Percentiles rank a stretch among this genome's conserved stretches.
These are phyloP conservation scores for Saraca asoca DNA, from an alignment of 331 rosid species.

Conservation along the genomic window DNA sequence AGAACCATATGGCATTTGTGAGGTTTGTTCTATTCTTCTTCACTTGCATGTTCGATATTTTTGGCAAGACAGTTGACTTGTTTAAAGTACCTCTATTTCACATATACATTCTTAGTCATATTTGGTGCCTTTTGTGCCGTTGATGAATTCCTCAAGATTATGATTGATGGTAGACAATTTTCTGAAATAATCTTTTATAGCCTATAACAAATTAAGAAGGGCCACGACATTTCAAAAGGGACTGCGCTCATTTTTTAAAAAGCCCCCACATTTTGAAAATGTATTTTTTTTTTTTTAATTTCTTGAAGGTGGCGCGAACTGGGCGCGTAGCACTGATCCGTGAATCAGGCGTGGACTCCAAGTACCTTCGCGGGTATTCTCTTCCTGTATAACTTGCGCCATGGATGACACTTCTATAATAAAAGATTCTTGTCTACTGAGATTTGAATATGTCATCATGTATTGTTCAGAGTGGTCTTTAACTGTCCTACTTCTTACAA, in stretches of 20 bases:
- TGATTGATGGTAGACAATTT: not conserved
- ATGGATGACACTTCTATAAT: not conserved
- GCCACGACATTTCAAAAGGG: too few relatives aligned
- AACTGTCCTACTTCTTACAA: too few relatives aligned
- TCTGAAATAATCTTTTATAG: not conserved
- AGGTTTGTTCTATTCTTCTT: conserved; percentile 61
- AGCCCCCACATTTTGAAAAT: not conserved
- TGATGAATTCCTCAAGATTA: not conserved
- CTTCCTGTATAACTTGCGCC: conserved; percentile 52
- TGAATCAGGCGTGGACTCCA: conserved; percentile 88
- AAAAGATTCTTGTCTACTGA: too few relatives aligned
- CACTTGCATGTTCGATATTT: conserved; percentile 21
- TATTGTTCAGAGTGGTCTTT: too few relatives aligned
- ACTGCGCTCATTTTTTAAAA: too few relatives aligned
- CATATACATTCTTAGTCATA: not conserved
- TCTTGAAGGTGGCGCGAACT: conserved; percentile 85
- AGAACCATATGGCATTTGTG: conserved; percentile 95
- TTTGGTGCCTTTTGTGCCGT: conserved; percentile 12
- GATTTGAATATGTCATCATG: too few relatives aligned
- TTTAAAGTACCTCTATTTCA: not conserved
- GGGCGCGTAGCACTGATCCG: conserved; percentile 84
- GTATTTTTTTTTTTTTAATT: not conserved
- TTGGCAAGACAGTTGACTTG: conserved; percentile 12
- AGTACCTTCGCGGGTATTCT: conserved; percentile 82
- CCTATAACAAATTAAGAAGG: not conserved